These are phyloP conservation scores for Selaginella moellendorffii DNA, from an alignment of 75 land plant genomes.

Conservation along the genomic window DNA sequence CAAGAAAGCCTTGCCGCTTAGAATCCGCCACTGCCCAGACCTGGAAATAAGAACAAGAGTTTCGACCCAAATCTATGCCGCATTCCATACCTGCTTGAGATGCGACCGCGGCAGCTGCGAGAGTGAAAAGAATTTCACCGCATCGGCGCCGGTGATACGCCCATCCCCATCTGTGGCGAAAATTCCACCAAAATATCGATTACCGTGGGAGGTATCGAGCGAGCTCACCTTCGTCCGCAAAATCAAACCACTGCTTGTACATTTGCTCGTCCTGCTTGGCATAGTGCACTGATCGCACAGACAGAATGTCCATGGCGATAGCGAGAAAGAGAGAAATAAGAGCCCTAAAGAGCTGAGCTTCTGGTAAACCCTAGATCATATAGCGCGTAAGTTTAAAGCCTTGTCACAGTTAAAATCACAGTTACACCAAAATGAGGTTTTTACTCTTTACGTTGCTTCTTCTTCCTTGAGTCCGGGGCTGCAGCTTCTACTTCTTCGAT, in stretches of 20 bases:
- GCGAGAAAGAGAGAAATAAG: background rate
- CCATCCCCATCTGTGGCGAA: conserved; percentile 65
- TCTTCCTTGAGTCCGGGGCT: background rate
- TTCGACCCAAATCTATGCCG: background rate
- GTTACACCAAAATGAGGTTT: too few species aligned
- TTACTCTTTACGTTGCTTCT: conserved; percentile 13
- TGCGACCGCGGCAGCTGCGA: conserved; percentile 61
- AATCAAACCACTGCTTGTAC: conserved; percentile 61
- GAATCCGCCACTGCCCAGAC: conserved; percentile 94
- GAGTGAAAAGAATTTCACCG: conserved; percentile 67
- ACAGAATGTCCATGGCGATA: conserved; percentile 17
- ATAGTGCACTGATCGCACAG: conserved; percentile 4
- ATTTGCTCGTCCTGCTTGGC: conserved; percentile 50
- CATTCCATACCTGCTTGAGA: conserved; percentile 65
- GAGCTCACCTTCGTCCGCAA: conserved; percentile 57
- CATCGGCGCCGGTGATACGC: conserved; percentile 73
- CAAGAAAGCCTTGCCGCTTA: conserved; percentile 84
- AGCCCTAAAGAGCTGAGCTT: background rate
- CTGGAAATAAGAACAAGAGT: conserved; percentile 19
- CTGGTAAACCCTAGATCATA: background rate
- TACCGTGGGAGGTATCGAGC: background rate
- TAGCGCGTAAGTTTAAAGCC: too few species aligned
- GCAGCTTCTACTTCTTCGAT: conserved; percentile 9
- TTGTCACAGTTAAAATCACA: too few species aligned
- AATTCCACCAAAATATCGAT: background rate